Base-by-base conservation (phyloP, 805 yeast genomes). In the Barnettozyma sp. region DNA sequence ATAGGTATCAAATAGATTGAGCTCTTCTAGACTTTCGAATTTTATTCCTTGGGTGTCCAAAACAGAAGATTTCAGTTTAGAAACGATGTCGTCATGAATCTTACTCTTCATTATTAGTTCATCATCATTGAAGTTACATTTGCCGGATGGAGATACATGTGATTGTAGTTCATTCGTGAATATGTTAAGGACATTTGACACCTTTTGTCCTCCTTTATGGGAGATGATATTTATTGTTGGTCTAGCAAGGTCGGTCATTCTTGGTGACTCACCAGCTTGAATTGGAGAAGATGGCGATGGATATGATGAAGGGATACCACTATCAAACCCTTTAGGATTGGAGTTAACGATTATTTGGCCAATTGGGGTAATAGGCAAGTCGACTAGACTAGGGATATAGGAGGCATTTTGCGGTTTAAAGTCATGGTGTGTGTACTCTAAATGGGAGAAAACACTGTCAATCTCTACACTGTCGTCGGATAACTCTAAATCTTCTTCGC, bases 1-100 rank as follows among this genome's bases (percentile, higher is more conserved):
- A 16, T 68, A 45, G 18, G 44, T 48, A 41, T 72, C 77, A 49
- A 71, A 70, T 35, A 67, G 44, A 4, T 59, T 41, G 16, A 65
- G 43, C 1, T 43, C 42, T 1, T 63, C 60, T 13, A 60, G 38
- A 7, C 37, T 34, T 3, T 29, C 19, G 12, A 46, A 37, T 11
- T 44, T 33, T 9, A 51, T 30, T 5, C 42, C 46, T 25, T 44
- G 43, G 1, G 15, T 10, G 16, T 43, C 44, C 19, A 21, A 16
- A 12, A 49, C 14, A 1, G 27, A 21, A 1, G 17, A n/a, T 4
- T 22, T 12, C n/a, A 49, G 30, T 6, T 27, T 19, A 1, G 18
- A 1, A 2, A 44, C 26, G 1, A 52, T 29, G 8, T 39, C 35
- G 8, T 35, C 21, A 22, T 50, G 46, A n/a, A 52, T 42, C 5